Percentiles rank a stretch among this genome's conserved stretches.
Conservation (phyloP, 2,329 filamentous ascomycete species). For the Aureobasidium sp. region DNA sequence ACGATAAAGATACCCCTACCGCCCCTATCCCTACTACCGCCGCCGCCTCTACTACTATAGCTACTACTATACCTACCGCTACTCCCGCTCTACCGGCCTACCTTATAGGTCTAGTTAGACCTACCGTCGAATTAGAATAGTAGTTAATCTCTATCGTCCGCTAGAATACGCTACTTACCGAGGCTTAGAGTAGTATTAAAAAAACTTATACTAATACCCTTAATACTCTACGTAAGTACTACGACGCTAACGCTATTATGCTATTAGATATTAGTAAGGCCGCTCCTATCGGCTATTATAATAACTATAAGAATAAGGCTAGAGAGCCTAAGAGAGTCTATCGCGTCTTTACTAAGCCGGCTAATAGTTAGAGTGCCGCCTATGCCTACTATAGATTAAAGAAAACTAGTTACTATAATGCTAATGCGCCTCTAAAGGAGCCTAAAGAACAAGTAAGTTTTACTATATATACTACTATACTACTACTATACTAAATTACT, state of each 20-base stretch:
- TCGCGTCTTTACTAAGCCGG: neutral
- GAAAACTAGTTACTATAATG: neutral
- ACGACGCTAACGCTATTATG: neutral
- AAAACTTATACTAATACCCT: neutral
- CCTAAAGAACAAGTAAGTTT: neutral
- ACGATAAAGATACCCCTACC: no score
- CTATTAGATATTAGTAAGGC: neutral
- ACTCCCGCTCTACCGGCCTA: neutral
- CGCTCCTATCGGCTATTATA: neutral
- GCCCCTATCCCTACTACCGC: no score
- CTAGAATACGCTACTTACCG: no score
- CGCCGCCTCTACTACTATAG: neutral
- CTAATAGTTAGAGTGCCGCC: neutral
- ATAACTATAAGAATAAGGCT: neutral
- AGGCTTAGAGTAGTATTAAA: neutral
- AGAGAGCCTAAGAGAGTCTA: neutral
- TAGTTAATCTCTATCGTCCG: neutral
- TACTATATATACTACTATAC: neutral
- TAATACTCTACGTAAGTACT: neutral
- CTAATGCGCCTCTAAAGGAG: neutral
- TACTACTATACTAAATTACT: neutral
- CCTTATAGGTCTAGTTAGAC: neutral
- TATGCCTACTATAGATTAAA: neutral
- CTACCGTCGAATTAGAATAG: neutral
- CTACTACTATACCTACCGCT: neutral